A percentile compares a stretch with the other conserved stretches of the same genome.
Evolutionary conservation across 2,329 filamentous ascomycete genomes (phyloP).

Genomic region (Zasmidium cellare): DNA sequence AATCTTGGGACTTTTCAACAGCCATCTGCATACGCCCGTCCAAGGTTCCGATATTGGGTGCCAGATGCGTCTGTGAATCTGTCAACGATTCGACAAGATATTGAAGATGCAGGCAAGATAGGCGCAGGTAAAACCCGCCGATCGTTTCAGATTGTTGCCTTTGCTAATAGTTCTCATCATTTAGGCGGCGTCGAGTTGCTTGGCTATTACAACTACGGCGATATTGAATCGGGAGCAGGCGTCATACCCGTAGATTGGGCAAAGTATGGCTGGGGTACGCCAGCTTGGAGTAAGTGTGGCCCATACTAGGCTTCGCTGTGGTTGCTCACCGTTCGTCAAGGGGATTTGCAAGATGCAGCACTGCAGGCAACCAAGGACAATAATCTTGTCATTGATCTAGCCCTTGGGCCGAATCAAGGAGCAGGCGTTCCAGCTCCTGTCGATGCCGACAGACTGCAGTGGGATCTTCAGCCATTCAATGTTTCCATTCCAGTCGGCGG

Average conservation of each 20-base stretch:
- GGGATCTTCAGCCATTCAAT: slow-evolving; percentile 35
- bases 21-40: background rate
- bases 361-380: slow-evolving; percentile 37
- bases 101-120: slow-evolving; percentile 29
- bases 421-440: slow-evolving; percentile 45
- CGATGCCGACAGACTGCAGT: slow-evolving; percentile 36
- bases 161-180: too few species aligned
- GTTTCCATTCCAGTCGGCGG: slow-evolving; percentile 30
- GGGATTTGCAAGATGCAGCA: slow-evolving; percentile 31
- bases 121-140: slow-evolving; percentile 32
- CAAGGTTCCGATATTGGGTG: slow-evolving; percentile 38
- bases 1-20: slow-evolving; percentile 7
- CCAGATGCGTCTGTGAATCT: slow-evolving; percentile 38
- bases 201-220: slow-evolving; percentile 41
- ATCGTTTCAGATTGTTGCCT: too few species aligned
- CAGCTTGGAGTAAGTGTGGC: slow-evolving; percentile 29
- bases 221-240: slow-evolving; percentile 13
- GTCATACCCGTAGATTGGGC: slow-evolving; percentile 37
- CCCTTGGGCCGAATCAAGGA: slow-evolving; percentile 50
- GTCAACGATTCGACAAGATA: slow-evolving; percentile 29
- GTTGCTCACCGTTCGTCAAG: too few species aligned
- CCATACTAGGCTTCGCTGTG: slow-evolving; percentile 19
- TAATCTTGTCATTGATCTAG: slow-evolving; percentile 43
- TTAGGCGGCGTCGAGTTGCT: slow-evolving; percentile 41
- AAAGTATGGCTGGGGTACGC: slow-evolving; percentile 41